Evolutionary conservation across 441 rosid species (phyloP), one percentile per base, ranked within the genome.

Genomic region (Lepidium campestre): DNA sequence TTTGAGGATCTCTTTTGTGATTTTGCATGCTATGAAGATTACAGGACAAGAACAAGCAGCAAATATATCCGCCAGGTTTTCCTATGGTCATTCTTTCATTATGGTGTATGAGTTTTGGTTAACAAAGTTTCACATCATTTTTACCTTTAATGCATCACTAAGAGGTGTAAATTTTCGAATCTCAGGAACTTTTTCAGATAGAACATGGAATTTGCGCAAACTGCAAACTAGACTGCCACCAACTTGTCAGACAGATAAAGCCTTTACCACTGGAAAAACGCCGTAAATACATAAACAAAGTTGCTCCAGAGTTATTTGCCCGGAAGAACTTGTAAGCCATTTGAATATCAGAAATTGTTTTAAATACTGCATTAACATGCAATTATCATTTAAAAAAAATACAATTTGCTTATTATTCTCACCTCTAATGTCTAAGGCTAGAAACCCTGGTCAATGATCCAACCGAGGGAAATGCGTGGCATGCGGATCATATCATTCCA

Each of bases 1-100:
- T 85, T 93, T 73, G 99, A 93, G 82, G 99, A 93, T 83, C 90
- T 93, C 44, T 93, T 93, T 70, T 93, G 99, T 69, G 78, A 83
- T 41, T 81, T 91, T 73, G 83, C 57, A 57, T 93, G 97, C 83
- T 84, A 86, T 72, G 97, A 93, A 82, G 92, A 91, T 54, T 93
- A 93, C 79, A 85, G 93, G 46, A 53, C 87, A 72, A 87, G 97
- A 79, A 93, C 96, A 58, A 89, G 96, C 70, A 78, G 78, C 63
- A 73, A 88, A 67, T 89, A 67, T 73, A 83, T 93, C 42, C 95
- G 97, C 11, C 85, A 89, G 95, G 99, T 93, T 65, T 67, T 75
- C 44, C 35, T 17, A n/a, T 41, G 32, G 41, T 29, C 31, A 20
- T 13, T 58, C 19, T 42, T 59, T 73, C 63, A 32, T 47, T 68